phyloP scores from a whole-genome alignment of 2,329 filamentous ascomycete species.

The Ustilaginoidea virens region DNA sequence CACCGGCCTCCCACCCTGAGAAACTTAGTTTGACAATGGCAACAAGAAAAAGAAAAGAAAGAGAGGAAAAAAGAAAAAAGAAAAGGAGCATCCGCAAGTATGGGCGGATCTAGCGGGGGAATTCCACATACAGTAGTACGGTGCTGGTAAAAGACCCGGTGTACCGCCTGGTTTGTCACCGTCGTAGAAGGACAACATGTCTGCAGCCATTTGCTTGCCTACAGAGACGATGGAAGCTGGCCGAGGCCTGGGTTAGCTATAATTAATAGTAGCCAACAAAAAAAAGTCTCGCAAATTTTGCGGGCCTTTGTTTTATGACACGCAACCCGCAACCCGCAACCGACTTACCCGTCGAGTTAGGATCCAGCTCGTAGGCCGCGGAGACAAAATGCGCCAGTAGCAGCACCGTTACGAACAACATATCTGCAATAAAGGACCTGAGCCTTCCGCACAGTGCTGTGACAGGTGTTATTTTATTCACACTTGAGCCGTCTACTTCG shows the following conservation, averaged over 20 bases:
- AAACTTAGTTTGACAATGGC: conserved; percentile 2
- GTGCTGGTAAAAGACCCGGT: conserved; percentile 35
- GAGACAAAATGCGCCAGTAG: conserved; percentile 9
- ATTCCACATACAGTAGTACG: conserved; percentile 35
- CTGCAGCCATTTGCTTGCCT: conserved; percentile 33
- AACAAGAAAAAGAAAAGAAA: background rate
- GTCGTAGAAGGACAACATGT: conserved; percentile 27
- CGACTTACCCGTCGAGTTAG: conserved; percentile 19
- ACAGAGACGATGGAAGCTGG: conserved; percentile 34
- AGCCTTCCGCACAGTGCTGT: no score
- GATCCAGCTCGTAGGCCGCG: conserved; percentile 22
- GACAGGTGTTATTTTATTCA: no score
- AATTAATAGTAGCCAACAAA: background rate
- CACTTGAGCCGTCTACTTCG: no score
- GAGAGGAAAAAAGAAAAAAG: background rate
- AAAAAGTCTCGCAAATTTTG: no score
- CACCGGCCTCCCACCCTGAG: conserved; percentile 57
- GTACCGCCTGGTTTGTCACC: conserved; percentile 33
- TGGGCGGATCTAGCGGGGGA: background rate
- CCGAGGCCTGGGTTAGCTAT: conserved; percentile 2
- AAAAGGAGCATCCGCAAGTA: background rate
- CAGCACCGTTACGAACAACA: conserved; percentile 1
- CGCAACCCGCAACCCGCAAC: no score
- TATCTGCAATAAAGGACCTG: no score
- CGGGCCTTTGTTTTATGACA: no score